Evolutionary conservation across 2,329 filamentous ascomycete genomes (phyloP).

Genomic region (Alternaria gansuensis): DNA sequence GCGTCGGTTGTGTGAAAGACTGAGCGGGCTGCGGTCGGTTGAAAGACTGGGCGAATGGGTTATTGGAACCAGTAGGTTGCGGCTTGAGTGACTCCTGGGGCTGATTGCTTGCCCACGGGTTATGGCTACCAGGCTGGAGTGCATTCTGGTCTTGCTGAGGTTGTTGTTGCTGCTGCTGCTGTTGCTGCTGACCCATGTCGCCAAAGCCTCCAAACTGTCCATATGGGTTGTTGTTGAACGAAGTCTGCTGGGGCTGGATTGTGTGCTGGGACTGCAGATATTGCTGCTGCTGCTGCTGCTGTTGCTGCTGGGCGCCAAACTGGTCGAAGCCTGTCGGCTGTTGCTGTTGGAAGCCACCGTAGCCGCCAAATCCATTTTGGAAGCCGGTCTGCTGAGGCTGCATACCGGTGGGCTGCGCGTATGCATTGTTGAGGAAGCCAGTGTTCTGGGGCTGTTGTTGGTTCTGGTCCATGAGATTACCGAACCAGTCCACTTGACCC

Average conservation of each 20-base stretch:
- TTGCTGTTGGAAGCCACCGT: constrained; percentile 57
- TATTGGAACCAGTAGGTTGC: constrained; percentile 94
- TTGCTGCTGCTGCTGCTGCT: constrained; percentile 23
- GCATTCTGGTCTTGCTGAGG: constrained; percentile 67
- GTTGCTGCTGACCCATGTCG: constrained; percentile 42
- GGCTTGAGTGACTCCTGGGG: constrained; percentile 76
- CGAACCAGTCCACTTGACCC: constrained; percentile 94
- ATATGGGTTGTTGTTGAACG: constrained; percentile 61
- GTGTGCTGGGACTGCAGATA: constrained; percentile 51
- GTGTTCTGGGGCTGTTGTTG: constrained; percentile 69
- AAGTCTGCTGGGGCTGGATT: constrained; percentile 67
- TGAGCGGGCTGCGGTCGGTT: constrained; percentile 66
- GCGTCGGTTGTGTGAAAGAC: constrained; percentile 69
- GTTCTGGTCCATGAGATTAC: constrained; percentile 85
- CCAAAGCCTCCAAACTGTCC: constrained; percentile 50
- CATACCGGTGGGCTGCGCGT: constrained; percentile 81
- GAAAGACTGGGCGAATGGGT: constrained; percentile 87
- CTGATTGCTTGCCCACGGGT: constrained; percentile 79
- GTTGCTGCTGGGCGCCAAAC: constrained; percentile 47
- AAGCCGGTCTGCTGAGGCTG: constrained; percentile 69
- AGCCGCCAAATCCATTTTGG: constrained; percentile 75
- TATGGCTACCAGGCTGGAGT: constrained; percentile 84
- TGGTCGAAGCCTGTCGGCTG: constrained; percentile 76
- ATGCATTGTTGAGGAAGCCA: constrained; percentile 72
- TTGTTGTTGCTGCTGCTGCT: constrained; percentile 51